These are phyloP conservation scores for Pseudotulostoma volvatum DNA, from an alignment of 495 filamentous ascomycete genomes.

Conservation along the genomic window DNA sequence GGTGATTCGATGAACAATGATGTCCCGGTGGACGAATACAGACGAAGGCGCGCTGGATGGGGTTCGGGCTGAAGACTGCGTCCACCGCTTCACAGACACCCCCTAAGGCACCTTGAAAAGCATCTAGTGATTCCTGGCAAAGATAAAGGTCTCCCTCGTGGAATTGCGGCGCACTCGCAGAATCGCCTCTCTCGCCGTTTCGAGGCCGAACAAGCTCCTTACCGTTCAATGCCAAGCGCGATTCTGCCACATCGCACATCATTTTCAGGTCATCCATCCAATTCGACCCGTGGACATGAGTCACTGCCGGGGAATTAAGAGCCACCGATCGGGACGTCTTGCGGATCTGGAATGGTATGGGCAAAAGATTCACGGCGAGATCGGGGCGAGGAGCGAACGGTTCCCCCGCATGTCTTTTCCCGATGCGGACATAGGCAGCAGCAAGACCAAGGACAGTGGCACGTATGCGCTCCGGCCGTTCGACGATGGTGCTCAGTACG, in stretches of 20 bases:
- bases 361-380: conserved; percentile 29
- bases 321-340: conserved; percentile 51
- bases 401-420: conserved; percentile 63
- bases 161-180: conserved; percentile 32
- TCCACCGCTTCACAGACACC: conserved; percentile 87
- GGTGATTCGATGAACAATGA: conserved; percentile 74
- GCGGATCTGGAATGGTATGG: conserved; percentile 58
- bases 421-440: conserved; percentile 76
- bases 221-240: conserved; percentile 50
- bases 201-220: conserved; percentile 57
- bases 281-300: conserved; percentile 64
- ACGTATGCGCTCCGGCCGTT: conserved; percentile 81
- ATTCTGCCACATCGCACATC: conserved; percentile 67
- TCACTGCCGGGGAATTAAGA: conserved; percentile 52
- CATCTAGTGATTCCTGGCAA: conserved; percentile 66
- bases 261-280: conserved; percentile 85
- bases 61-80: conserved; percentile 49
- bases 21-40: conserved; percentile 78
- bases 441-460: conserved; percentile 68
- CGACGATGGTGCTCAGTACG: conserved; percentile 60
- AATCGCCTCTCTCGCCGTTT: conserved; percentile 25
- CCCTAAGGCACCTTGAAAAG: conserved; percentile 76
- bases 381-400: conserved; percentile 45
- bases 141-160: conserved; percentile 83
- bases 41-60: conserved; percentile 58